Base-by-base conservation (phyloP, 139 green algal genomes). In the Chlorella vulgaris region DNA sequence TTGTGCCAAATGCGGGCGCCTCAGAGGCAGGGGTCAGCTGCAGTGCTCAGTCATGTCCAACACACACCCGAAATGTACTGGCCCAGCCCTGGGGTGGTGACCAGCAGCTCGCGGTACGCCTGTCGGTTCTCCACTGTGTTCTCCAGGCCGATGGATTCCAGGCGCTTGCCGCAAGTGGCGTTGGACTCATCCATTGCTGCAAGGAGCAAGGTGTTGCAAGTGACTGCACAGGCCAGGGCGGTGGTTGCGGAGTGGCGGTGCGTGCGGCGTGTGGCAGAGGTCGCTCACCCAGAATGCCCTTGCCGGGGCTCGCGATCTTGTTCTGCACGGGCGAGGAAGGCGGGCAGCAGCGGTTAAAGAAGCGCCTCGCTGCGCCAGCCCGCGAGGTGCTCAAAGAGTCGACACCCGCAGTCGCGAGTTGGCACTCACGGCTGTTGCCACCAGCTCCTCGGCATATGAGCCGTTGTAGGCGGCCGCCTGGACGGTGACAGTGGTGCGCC, bases 71-170 rank as follows among this genome's bases (percentile, higher is more conserved):
- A 96, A 85, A 98, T 97, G 90, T 96, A 97, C 90, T 97, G 42
- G 83, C 93, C 93, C 65, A 98, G 90, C 81, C 94, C 93, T 81
- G 95, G 95, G 77, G 96, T 94, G 86, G 91, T 91, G 53, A 97
- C 79, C 76, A 99, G 94, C 75, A 99, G 91, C 90, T 98, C 93
- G 76, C 96, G 94, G 95, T 99, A 99, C 13, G 89, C 87, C 76
- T 79, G 73, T 69, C 97, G 93, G 95, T 99, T 99, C 77, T 95
- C 92, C 93, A 98, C 97, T 69, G 96, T 99, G 95, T 99, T 99
- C 88, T 99, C 95, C 58, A 99, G 89, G 82, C 93, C 96, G 71
- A 99, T 97, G 82, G 91, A 96, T 78, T 98, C 95, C 80, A 99
- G 93, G 76, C 97, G 92, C 93, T 89, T 86, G 70, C 85, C 85